phyloP scores from a whole-genome alignment of 2,329 filamentous ascomycete genomes.

The Juglanconis oblonga region DNA sequence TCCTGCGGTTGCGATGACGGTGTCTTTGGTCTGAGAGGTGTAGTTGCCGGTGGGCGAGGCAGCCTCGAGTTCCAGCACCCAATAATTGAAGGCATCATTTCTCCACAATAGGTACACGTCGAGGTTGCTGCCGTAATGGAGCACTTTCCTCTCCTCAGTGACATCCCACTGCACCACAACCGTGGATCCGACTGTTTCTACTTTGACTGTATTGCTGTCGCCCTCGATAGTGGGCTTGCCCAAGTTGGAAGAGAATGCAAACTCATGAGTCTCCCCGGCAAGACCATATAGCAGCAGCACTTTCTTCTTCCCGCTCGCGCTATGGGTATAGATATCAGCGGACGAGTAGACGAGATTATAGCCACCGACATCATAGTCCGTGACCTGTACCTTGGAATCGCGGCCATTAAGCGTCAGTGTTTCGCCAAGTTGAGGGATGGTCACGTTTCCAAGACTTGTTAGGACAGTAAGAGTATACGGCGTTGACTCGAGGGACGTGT shows the following conservation, averaged over 20 bases:
- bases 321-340: constrained; percentile 69
- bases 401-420: constrained; percentile 57
- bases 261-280: constrained; percentile 59
- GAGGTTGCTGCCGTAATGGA: constrained; percentile 35
- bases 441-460: constrained; percentile 55
- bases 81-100: constrained; percentile 66
- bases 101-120: constrained; percentile 49
- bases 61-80: constrained; percentile 54
- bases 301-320: constrained; percentile 57
- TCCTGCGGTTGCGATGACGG: constrained; percentile 59
- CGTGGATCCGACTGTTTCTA: constrained; percentile 16
- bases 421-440: constrained; percentile 57
- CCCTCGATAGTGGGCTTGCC: constrained; percentile 20
- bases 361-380: constrained; percentile 63
- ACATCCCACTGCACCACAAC: constrained; percentile 32
- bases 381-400: constrained; percentile 67
- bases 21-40: constrained; percentile 28
- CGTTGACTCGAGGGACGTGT: constrained; percentile 54
- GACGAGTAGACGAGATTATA: constrained; percentile 63
- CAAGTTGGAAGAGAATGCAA: constrained; percentile 40
- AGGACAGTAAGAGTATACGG: constrained; percentile 62
- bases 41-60: constrained; percentile 23
- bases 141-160: constrained; percentile 25
- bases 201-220: constrained; percentile 23
- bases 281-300: constrained; percentile 64